phyloP scores from a whole-genome alignment of 441 rosid genomes.

The Gossypium davidsonii region DNA sequence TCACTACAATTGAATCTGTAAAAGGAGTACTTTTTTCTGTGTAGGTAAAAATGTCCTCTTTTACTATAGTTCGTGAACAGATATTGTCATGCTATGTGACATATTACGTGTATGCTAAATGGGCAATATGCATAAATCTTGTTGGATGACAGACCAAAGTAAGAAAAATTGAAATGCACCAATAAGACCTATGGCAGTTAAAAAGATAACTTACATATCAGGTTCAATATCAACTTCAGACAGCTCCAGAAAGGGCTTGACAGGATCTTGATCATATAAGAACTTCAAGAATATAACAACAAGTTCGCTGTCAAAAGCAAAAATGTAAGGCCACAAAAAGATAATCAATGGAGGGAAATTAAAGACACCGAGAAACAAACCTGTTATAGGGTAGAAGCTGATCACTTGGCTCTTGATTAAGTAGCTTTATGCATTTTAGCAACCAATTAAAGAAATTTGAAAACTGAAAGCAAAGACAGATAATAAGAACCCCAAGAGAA shows the following conservation, averaged over 20 bases:
- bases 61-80: background rate
- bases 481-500: slow-evolving; percentile 17
- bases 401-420: slow-evolving; percentile 89
- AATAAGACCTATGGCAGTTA: slow-evolving; percentile 12
- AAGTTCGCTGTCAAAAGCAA: slow-evolving; percentile 73
- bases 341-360: slow-evolving; percentile 8
- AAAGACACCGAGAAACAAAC: slow-evolving; percentile 34
- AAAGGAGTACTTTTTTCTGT: background rate
- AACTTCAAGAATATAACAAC: slow-evolving; percentile 81
- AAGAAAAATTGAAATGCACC: slow-evolving; percentile 5
- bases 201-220: slow-evolving; percentile 55
- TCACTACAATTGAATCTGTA: background rate
- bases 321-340: slow-evolving; percentile 21
- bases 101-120: background rate
- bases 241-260: slow-evolving; percentile 60
- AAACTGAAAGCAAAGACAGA: slow-evolving; percentile 43
- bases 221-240: slow-evolving; percentile 56
- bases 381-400: slow-evolving; percentile 70
- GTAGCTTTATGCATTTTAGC: slow-evolving; percentile 77
- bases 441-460: slow-evolving; percentile 95
- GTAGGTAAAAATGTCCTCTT: background rate
- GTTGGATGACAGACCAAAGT: slow-evolving; percentile 13
- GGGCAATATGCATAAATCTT: background rate
- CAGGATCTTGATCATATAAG: slow-evolving; percentile 92
- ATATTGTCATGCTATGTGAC: background rate